Conservation (phyloP, 1,284 basidiomycete species). For the Cutaneotrichosporon daszewskae region DNA sequence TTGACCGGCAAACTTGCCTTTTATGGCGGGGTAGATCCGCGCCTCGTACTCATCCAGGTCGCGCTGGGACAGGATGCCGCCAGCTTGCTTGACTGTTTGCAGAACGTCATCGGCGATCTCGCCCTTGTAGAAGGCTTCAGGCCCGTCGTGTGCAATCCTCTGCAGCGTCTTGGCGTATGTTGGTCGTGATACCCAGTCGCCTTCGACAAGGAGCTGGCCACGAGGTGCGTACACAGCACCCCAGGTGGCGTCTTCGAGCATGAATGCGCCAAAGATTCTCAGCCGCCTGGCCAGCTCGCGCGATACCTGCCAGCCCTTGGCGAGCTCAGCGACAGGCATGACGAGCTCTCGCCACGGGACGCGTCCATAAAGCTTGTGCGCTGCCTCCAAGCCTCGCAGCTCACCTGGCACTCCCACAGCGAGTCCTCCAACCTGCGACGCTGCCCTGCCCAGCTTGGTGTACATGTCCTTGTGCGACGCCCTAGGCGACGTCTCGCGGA, state of each 20-base stretch:
- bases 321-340: conserved; percentile 66
- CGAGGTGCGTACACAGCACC: conserved; percentile 68
- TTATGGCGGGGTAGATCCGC: conserved; percentile 64
- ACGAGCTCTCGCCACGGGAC: conserved; percentile 73
- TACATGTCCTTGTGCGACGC: conserved; percentile 72
- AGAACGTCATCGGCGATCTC: conserved; percentile 43
- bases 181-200: conserved; percentile 63
- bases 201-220: conserved; percentile 65
- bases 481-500: conserved; percentile 77
- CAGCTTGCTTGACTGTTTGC: conserved; percentile 27
- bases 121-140: conserved; percentile 42
- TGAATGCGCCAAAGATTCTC: conserved; percentile 56
- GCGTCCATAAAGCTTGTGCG: conserved; percentile 45
- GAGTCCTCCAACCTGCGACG: conserved; percentile 66
- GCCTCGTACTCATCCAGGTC: conserved; percentile 56
- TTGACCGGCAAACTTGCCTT: conserved; percentile 67
- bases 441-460: conserved; percentile 62
- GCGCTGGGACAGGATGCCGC: conserved; percentile 40
- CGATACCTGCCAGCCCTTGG: conserved; percentile 68
- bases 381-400: conserved; percentile 60
- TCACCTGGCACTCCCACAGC: conserved; percentile 81
- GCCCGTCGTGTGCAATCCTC: conserved; percentile 38
- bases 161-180: conserved; percentile 51
- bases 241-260: conserved; percentile 76
- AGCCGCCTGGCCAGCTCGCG: conserved; percentile 67